A percentile compares a stretch with the other conserved stretches of the same genome.
These are phyloP conservation scores for Aspergillus ibericus DNA, from an alignment of 2,329 filamentous ascomycete genomes.

Conservation along the genomic window DNA sequence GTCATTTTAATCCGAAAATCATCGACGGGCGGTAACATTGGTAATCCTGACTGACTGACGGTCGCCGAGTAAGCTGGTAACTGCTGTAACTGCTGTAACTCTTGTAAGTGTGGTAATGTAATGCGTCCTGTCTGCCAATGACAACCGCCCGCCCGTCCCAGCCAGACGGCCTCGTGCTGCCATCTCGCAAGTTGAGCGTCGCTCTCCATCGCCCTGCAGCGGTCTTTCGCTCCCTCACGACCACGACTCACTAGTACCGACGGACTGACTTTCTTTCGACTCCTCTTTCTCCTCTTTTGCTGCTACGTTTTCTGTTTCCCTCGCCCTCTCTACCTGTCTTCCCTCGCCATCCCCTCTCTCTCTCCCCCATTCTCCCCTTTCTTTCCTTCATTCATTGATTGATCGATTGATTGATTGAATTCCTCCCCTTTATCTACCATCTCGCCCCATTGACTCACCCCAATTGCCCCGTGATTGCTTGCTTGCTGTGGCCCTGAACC, in stretches of 20 bases:
- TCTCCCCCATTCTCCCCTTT: conserved; percentile 9
- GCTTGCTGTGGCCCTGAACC: conserved; percentile 9
- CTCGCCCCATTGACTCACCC: conserved; percentile 11
- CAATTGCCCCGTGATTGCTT: neutral
- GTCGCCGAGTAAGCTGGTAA: too few species aligned
- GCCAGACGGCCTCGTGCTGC: conserved; percentile 2
- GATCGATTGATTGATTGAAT: conserved; percentile 2
- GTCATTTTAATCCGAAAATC: too few species aligned
- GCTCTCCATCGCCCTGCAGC: conserved; percentile 3
- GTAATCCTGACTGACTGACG: too few species aligned
- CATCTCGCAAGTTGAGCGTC: neutral
- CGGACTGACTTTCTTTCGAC: neutral
- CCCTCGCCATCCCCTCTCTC: conserved; percentile 14
- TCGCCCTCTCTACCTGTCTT: conserved; percentile 22
- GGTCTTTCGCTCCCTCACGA: too few species aligned
- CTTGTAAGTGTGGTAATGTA: neutral
- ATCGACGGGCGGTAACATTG: too few species aligned
- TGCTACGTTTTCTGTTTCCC: conserved; percentile 24
- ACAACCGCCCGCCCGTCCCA: neutral
- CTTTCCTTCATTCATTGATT: conserved; percentile 7
- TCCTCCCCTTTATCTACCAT: conserved; percentile 8
- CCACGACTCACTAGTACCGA: neutral
- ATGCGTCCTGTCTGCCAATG: neutral
- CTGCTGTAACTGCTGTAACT: too few species aligned
- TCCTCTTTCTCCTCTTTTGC: conserved; percentile 12